Evolutionary conservation across 768 basidiomycete species (phyloP).

Genomic region (Agaricus sinodeliciosus): DNA sequence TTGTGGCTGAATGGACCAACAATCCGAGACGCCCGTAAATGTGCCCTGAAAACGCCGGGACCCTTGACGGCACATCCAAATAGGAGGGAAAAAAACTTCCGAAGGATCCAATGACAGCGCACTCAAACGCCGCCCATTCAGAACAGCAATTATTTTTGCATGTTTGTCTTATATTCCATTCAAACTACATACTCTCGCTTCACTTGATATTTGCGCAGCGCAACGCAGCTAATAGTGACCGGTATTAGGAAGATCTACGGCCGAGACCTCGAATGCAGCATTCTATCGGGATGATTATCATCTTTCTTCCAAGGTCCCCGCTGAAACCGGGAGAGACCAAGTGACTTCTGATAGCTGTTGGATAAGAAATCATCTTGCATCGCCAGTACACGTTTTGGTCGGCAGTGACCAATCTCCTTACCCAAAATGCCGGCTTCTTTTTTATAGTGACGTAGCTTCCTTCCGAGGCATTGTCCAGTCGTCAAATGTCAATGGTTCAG

Average conservation of each 20-base stretch:
- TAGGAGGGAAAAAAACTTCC: background rate
- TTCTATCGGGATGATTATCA: background rate
- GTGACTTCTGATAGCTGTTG: background rate
- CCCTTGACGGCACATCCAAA: too few species aligned
- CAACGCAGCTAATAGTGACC: background rate
- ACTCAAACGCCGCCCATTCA: background rate
- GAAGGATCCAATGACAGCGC: background rate
- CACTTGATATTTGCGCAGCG: background rate
- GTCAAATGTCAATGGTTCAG: background rate
- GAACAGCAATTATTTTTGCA: background rate
- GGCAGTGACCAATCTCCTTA: constrained; percentile 1
- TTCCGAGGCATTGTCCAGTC: background rate
- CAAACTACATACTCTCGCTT: background rate
- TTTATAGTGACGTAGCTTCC: constrained; percentile 1
- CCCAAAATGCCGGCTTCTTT: background rate
- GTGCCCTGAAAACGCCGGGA: background rate
- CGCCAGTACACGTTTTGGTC: background rate
- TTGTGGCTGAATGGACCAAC: constrained; percentile 2
- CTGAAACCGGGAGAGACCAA: background rate
- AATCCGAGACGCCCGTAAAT: background rate
- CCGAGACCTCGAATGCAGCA: background rate
- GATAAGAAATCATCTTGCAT: background rate
- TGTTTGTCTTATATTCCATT: background rate
- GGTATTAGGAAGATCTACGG: background rate
- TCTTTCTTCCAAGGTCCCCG: background rate